Base-by-base conservation (phyloP, 495 filamentous ascomycete genomes). In the Penicillium samsonianum region DNA sequence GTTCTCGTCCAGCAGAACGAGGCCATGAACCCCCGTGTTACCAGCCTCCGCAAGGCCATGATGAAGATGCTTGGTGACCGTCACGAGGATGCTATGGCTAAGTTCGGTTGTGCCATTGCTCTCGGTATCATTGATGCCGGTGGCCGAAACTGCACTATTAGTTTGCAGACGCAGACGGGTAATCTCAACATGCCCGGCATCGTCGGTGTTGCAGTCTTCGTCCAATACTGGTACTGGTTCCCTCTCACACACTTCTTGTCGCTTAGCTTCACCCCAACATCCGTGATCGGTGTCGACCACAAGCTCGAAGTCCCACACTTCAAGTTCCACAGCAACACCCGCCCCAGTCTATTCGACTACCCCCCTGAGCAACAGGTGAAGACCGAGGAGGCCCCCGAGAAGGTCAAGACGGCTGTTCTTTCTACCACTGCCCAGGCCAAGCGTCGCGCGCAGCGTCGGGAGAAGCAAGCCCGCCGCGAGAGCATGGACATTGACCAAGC, bases 181-280 rank as follows among this genome's bases (percentile, higher is more conserved):
- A 99, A 96, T 64, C 82, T 99, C 58, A 97, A 98, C 78, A 94
- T 98, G 90, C 84, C 91, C 17, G 95, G 90, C 55, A 94, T 98
- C 56, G 92, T 99, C 20, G 95, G 95, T 59, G 96, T 96, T 84
- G 92, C 91, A 40, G 89, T 99, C 26, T 99, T 99, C 77, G 94
- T 91, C 7, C 95, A 99, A 72, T 99, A 99, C 77, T 99, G 95
- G 95, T 99, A 99, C 76, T 99, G 95, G 95, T 99, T 99, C 85
- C 95, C 95, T 46, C 85, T 97, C 63, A 96, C 94, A 23, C 95
- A 98, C 73, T 99, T 99, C 84, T 74, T 99, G 20, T 93, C 92
- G 0, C 80, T 98, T 58, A 91, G 89, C 67, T 97, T 98, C 69
- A 87, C 89, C 8, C 95, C 95, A 0, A 98, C 95, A 9, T 89